Conservation (phyloP, 768 basidiomycete genomes). For the Termitomyces eurrhizus region DNA sequence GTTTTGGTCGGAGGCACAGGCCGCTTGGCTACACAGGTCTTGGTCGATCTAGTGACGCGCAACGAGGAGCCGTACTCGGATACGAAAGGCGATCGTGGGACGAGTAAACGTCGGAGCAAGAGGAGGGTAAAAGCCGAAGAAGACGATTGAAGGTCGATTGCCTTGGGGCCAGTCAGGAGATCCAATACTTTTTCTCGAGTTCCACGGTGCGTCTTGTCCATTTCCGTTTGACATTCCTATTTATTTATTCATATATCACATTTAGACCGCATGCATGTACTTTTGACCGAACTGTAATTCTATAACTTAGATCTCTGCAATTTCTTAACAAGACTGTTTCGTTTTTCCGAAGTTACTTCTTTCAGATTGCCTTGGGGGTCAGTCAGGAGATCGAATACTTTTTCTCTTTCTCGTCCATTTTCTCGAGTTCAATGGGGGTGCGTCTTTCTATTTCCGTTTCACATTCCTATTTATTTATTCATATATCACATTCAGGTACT, state of each 20-base stretch:
- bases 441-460: neutral
- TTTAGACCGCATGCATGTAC: neutral
- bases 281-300: neutral
- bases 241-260: neutral
- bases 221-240: neutral
- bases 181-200: too few species aligned
- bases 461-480: neutral
- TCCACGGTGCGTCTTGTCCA: neutral
- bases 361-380: too few species aligned
- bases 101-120: neutral
- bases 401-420: too few species aligned
- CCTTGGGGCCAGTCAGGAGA: neutral
- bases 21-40: conserved; percentile 10
- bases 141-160: neutral
- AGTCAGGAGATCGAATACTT: neutral
- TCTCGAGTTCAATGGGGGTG: neutral
- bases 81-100: neutral
- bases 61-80: neutral
- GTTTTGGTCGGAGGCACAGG: conserved; percentile 39
- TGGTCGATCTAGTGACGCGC: conserved; percentile 9
- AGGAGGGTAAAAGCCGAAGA: conserved; percentile 1
- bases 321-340: neutral
- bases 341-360: too few species aligned
- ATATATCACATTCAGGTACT: neutral
- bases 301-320: neutral